Evolutionary conservation across 2,329 filamentous ascomycete genomes (phyloP), one percentile per base, ranked within the genome.

Genomic region (Talaromyces marneffei): DNA sequence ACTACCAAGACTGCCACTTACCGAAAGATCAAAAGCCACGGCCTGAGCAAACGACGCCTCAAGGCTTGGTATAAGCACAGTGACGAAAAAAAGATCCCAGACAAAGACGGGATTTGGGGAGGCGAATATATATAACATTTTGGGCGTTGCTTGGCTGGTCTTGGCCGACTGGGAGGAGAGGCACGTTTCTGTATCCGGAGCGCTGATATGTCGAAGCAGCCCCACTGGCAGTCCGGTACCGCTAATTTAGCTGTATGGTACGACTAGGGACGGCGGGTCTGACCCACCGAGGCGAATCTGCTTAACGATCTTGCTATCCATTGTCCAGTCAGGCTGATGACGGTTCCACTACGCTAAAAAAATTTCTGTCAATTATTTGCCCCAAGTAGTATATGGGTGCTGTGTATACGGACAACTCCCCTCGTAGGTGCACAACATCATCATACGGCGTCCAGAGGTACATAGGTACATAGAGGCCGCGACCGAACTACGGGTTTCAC

Each of bases 191-290:
- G 56, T 23, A 54, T 59, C 25, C 31, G 29, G 46, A 5, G 31
- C 56, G 60, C 60, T 62, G 60, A 62, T 62, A 62, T 56, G 52
- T 40, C 52, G 52, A 55, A 33, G n/a, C 35, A 6, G 14, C 54
- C 29, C 39, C 27, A 33, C 23, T 8, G 4, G 16, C 27, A 25
- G 35, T 39, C 23, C 33, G 46, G 57, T 31, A 40, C 46, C 46
- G 46, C 46, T 29, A 29, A 4, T 18, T 9, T 31, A n/a, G 25
- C 27, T n/a, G 25, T 53, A 37, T 14, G 20, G n/a, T 23, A 14
- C 39, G 18, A 29, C 50, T 40, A 60, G 46, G 29, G n/a, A 33
- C 48, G 4, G 29, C 29, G 48, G 29, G 48, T 20, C 48, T 52
- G 29, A 23, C 23, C 42, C 42, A 46, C 42, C 23, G 23, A 20